These are phyloP conservation scores for Sphagnum contortum DNA, from an alignment of 225 moss, liverwort and hornwort species.

Conservation along the genomic window DNA sequence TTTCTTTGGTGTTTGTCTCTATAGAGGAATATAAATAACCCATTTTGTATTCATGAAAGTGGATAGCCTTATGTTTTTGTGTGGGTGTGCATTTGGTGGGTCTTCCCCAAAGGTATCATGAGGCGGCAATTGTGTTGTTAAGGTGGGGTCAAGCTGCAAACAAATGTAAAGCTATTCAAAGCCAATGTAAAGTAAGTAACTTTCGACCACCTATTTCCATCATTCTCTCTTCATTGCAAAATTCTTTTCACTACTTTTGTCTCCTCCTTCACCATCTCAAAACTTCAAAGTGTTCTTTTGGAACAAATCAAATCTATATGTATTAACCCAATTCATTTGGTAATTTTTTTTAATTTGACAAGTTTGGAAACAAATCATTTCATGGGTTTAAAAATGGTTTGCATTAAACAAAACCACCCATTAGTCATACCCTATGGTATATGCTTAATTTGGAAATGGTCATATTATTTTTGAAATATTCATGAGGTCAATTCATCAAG, in stretches of 20 bases:
- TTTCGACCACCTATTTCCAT: neutral
- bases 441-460: neutral
- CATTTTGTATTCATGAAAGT: too few relatives aligned
- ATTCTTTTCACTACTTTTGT: neutral
- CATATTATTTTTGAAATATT: neutral
- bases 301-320: neutral
- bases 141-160: conserved; percentile 93
- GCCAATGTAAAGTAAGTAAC: conserved; percentile 76
- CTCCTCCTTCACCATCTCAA: neutral
- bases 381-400: neutral
- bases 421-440: neutral
- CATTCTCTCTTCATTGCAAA: neutral
- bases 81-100: too few relatives aligned
- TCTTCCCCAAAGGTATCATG: conserved; percentile 30
- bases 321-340: neutral
- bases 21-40: too few relatives aligned
- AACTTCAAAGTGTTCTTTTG: too few relatives aligned
- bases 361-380: neutral
- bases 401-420: neutral
- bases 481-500: neutral
- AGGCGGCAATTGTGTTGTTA: conserved; percentile 78
- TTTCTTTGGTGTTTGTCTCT: neutral
- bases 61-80: too few relatives aligned
- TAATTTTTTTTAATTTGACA: neutral
- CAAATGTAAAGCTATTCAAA: conserved; percentile 72